These are phyloP conservation scores for Colletotrichum salicis DNA, from an alignment of 2,329 filamentous ascomycete genomes.

Conservation along the genomic window DNA sequence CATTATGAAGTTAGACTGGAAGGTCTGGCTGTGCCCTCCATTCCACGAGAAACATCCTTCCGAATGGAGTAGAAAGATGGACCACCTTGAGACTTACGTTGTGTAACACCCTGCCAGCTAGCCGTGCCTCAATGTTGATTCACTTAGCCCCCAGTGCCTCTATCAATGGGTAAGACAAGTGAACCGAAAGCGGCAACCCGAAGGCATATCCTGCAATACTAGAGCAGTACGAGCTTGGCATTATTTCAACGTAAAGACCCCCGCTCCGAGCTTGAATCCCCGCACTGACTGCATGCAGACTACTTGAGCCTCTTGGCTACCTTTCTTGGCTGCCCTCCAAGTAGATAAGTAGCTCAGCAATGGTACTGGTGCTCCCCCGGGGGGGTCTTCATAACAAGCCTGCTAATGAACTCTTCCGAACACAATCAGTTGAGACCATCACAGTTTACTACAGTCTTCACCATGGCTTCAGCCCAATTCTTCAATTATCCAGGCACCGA, in stretches of 20 bases:
- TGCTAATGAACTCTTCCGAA: not conserved
- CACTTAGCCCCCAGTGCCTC: not conserved
- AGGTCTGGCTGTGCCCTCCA: not conserved
- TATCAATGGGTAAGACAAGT: not conserved
- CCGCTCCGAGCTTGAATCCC: not conserved
- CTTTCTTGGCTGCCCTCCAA: not conserved
- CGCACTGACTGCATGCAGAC: not conserved
- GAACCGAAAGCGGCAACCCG: not conserved
- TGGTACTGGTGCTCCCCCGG: not conserved
- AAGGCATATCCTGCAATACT: not conserved
- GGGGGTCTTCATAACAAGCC: not conserved
- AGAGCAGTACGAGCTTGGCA: not conserved
- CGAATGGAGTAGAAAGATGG: not conserved
- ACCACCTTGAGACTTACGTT: not conserved
- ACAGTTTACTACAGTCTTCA: no score
- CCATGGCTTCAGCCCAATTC: conserved; percentile 26
- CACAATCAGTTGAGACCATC: not conserved
- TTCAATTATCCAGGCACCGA: conserved; percentile 36
- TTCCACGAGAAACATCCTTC: not conserved
- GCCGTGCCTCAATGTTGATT: not conserved
- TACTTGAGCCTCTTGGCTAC: not conserved
- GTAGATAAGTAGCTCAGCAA: not conserved
- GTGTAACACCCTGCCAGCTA: not conserved
- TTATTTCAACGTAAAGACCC: not conserved
- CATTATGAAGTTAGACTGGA: not conserved